These are phyloP conservation scores for Apiospora koreana DNA, from an alignment of 2,329 filamentous ascomycete genomes.

Conservation along the genomic window DNA sequence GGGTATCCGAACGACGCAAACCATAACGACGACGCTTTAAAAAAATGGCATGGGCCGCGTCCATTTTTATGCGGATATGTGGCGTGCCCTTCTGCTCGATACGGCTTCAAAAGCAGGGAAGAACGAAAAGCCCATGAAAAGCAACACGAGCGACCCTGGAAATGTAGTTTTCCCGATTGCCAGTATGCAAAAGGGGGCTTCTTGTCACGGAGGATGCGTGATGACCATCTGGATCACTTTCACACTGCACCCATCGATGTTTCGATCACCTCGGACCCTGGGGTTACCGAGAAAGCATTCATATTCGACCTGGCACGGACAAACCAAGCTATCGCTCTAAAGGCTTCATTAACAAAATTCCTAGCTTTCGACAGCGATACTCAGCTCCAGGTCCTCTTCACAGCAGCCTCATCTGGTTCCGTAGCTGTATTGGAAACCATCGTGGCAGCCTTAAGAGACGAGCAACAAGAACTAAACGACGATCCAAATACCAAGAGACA, in stretches of 20 bases:
- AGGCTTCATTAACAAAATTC: neutral
- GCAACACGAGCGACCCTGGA: slow-evolving; percentile 24
- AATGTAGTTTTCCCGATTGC: slow-evolving; percentile 23
- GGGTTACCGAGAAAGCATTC: neutral
- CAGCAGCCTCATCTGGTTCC: neutral
- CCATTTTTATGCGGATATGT: slow-evolving; percentile 15
- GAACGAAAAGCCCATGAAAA: slow-evolving; percentile 12
- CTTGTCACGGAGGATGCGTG: slow-evolving; percentile 23
- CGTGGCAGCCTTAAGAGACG: no score
- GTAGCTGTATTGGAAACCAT: neutral
- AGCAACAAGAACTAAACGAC: no score
- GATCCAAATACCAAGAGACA: no score
- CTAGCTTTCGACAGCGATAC: no score
- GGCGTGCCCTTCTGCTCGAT: slow-evolving; percentile 7
- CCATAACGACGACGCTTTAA: neutral
- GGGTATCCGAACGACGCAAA: neutral
- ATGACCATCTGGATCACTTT: slow-evolving; percentile 18
- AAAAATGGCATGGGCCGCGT: slow-evolving; percentile 10
- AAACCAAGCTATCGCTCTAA: neutral
- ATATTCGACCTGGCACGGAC: neutral
- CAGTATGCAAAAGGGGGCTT: slow-evolving; percentile 25
- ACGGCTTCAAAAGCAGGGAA: neutral
- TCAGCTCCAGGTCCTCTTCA: no score
- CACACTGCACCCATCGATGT: no score
- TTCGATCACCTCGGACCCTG: no score